Conservation (phyloP, 2,329 filamentous ascomycete genomes). For the Pyrenochaeta sp. region DNA sequence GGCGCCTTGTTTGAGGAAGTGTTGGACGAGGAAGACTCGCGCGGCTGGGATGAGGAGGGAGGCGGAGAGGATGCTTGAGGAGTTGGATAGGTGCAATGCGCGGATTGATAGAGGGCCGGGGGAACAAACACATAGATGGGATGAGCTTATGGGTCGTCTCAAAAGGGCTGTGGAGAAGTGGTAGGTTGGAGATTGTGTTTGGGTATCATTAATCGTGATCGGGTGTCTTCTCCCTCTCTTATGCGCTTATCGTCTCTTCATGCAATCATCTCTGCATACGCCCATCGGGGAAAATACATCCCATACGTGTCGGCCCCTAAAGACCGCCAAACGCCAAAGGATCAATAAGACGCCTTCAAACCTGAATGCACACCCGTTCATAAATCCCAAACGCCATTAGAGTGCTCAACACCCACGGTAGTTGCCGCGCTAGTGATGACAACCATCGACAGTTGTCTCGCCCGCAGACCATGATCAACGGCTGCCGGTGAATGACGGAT, state of each 20-base stretch:
- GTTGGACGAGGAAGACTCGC: constrained; percentile 11
- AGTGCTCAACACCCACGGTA: not conserved
- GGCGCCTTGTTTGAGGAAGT: constrained; percentile 9
- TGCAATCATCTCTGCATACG: not conserved
- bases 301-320: not conserved
- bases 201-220: constrained; percentile 2
- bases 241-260: not conserved
- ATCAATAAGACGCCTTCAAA: not conserved
- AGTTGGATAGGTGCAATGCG: constrained; percentile 9
- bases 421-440: not conserved
- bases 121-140: not conserved
- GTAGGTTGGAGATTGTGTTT: constrained; percentile 1
- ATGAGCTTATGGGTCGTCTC: not conserved
- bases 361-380: not conserved
- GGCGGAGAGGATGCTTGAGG: constrained; percentile 10
- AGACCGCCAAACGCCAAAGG: not conserved
- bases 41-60: constrained; percentile 8
- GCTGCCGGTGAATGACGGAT: constrained; percentile 18
- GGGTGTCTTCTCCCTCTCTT: not conserved
- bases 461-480: constrained; percentile 1
- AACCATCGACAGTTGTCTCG: not conserved
- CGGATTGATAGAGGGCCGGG: not conserved
- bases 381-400: not conserved
- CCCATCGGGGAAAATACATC: not conserved
- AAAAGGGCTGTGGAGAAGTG: constrained; percentile 11